Base-by-base conservation (phyloP, 2,329 filamentous ascomycete genomes). In the Pyricularia sp. region DNA sequence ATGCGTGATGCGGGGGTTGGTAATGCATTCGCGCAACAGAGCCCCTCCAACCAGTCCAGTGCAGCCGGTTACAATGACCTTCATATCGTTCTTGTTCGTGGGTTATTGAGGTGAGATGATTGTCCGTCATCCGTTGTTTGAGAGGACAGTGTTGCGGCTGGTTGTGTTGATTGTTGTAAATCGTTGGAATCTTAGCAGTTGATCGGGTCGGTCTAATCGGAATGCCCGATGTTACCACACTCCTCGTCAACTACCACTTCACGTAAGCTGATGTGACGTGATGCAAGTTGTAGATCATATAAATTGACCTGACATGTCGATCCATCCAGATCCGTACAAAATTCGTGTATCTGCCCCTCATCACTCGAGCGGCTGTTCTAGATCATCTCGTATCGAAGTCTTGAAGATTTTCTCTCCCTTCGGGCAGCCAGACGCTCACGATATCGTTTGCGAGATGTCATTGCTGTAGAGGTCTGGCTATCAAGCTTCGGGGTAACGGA, bases 1-100 rank as follows among this genome's bases (percentile, higher is more conserved):
- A 26, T 79, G 79, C 2, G 78, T 80, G 72, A 88, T 82, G 69
- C 74, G 73, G 22, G 78, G 73, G 70, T 81, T 76, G 4, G 70
- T 69, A 64, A 87, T 77, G 70, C 79, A 82, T 68, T 81, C 78
- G 9, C 74, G 71, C 64, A 87, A 77, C 33, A 85, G 77, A 69
- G 82, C 80, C 33, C 74, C 70, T 65, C 84, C 85, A 65, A 85
- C 78, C 69, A 80, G 79, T 68, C 85, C 84, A n/a, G 83, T 87
- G 26, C 76, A 76, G 62, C 84, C 84, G 7, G 81, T 78, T 44
- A 88, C 74, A 66, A 88, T 80, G 69, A 87, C 75, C 70, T 86
- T 85, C 84, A 87, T 86, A 63, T 44, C 67, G 31, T 30, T 26
- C 13, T 62, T 62, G 16, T 35, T 40, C 2, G 16, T 49, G 13